Evolutionary conservation across 768 basidiomycete species (phyloP).

Genomic region (Lentinula lateritia): DNA sequence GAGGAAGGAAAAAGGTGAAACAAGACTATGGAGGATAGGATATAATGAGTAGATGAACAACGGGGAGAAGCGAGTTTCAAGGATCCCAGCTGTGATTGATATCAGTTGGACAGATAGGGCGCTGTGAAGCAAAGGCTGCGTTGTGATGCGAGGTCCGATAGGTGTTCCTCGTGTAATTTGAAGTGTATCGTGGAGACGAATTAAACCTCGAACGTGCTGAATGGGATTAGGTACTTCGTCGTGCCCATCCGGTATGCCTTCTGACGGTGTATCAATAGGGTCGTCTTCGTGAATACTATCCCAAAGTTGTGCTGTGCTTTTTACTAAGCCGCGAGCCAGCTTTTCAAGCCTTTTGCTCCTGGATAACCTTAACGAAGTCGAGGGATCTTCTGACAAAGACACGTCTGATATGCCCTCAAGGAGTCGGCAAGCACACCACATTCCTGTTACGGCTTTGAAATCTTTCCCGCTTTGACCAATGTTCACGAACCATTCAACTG

Average conservation of each 20-base stretch:
- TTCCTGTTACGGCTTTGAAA: constrained; percentile 53
- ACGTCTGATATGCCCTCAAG: constrained; percentile 65
- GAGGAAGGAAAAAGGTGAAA: constrained; percentile 64
- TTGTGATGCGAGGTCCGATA: constrained; percentile 16
- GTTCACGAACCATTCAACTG: constrained; percentile 79
- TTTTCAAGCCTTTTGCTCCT: constrained; percentile 55
- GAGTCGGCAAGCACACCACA: constrained; percentile 80
- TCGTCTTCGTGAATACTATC: constrained; percentile 35
- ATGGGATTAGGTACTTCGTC: constrained; percentile 39
- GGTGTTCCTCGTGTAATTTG: constrained; percentile 37
- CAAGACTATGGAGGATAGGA: constrained; percentile 79
- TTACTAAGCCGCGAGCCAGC: constrained; percentile 56
- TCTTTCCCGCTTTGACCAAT: constrained; percentile 42
- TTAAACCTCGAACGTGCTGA: constrained; percentile 63
- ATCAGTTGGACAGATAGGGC: constrained; percentile 71
- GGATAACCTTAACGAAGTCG: constrained; percentile 15
- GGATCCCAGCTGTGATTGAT: constrained; percentile 62
- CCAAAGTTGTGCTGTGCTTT: constrained; percentile 68
- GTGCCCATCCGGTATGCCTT: not conserved
- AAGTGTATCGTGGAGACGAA: constrained; percentile 54
- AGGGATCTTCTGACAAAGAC: constrained; percentile 29
- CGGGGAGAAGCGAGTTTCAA: constrained; percentile 65
- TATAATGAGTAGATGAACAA: constrained; percentile 79
- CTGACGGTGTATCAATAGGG: constrained; percentile 7
- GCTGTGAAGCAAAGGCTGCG: constrained; percentile 65